Evolutionary conservation across 2,329 filamentous ascomycete species (phyloP).

Genomic region (Diplodia seriata): DNA sequence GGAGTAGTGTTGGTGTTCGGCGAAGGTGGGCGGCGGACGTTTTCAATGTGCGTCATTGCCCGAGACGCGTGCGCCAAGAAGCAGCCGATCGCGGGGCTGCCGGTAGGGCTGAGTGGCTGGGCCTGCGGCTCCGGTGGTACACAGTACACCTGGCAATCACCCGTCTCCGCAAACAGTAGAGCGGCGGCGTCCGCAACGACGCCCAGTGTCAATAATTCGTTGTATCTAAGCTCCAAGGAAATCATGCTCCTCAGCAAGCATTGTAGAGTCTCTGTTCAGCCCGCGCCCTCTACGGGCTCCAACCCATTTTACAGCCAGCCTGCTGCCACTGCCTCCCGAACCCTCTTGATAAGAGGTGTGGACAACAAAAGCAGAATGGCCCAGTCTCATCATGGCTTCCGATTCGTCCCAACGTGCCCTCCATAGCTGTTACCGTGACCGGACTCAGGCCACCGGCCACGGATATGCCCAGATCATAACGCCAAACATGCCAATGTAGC

Average conservation of each 20-base stretch:
- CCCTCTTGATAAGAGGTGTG: not conserved
- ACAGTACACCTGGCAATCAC: slow-evolving; percentile 11
- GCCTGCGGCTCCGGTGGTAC: not conserved
- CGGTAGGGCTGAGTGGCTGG: slow-evolving; percentile 28
- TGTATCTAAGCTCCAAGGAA: not conserved
- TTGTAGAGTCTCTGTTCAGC: not conserved
- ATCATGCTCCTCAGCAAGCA: not conserved
- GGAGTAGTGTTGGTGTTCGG: not conserved
- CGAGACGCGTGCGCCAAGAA: slow-evolving; percentile 18
- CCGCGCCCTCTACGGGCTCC: not conserved
- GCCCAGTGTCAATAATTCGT: not conserved
- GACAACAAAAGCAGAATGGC: not conserved
- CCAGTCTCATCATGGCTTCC: not conserved
- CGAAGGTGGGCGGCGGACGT: slow-evolving; percentile 17
- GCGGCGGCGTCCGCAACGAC: not conserved
- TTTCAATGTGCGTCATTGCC: slow-evolving; percentile 31
- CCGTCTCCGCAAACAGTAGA: not conserved
- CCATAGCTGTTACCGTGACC: not conserved
- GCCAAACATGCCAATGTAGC: slow-evolving; percentile 25
- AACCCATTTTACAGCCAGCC: not conserved
- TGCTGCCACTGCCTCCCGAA: not conserved
- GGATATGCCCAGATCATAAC: slow-evolving; percentile 26
- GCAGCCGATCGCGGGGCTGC: slow-evolving; percentile 23
- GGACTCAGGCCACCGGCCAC: slow-evolving; percentile 15
- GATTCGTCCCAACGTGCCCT: slow-evolving; percentile 5